Conservation (phyloP, 768 basidiomycete species). For the Rubroboletus satanas region DNA sequence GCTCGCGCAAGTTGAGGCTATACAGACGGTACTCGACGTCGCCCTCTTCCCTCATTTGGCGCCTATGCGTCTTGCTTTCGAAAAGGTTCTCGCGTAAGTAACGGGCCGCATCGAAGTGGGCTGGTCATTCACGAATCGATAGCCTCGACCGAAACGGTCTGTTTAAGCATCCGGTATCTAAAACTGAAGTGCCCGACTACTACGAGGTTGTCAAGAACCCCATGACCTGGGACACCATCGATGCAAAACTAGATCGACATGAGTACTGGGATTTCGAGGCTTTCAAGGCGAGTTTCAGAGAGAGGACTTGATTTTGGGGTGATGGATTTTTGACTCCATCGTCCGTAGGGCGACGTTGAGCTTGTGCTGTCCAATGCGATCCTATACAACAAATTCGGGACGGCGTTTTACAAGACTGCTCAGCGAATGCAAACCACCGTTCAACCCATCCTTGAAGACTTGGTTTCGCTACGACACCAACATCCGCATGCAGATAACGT, state of each 20-base stretch:
- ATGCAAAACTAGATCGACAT: slow-evolving; percentile 73
- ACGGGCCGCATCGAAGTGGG: background rate
- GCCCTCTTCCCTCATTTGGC: slow-evolving; percentile 66
- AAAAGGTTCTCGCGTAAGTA: slow-evolving; percentile 66
- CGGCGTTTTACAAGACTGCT: slow-evolving; percentile 67
- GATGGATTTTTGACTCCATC: background rate
- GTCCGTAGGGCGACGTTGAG: slow-evolving; percentile 64
- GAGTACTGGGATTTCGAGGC: slow-evolving; percentile 74
- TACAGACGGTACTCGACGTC: slow-evolving; percentile 61
- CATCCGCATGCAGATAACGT: slow-evolving; percentile 10
- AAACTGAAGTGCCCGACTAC: slow-evolving; percentile 81
- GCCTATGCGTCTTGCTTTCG: slow-evolving; percentile 59
- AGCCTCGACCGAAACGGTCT: slow-evolving; percentile 72
- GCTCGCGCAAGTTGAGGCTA: slow-evolving; percentile 58
- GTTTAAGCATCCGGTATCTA: slow-evolving; percentile 83
- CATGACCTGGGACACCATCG: slow-evolving; percentile 86
- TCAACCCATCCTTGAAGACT: slow-evolving; percentile 34
- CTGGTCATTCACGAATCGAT: slow-evolving; percentile 8
- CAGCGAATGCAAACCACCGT: slow-evolving; percentile 50
- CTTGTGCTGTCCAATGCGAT: slow-evolving; percentile 86
- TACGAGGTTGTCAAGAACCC: slow-evolving; percentile 81
- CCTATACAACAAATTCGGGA: slow-evolving; percentile 77
- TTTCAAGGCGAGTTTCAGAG: slow-evolving; percentile 54
- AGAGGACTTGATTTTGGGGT: background rate
- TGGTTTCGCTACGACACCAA: slow-evolving; percentile 16